Percentiles rank a stretch among this genome's conserved stretches.
Conservation (phyloP, 495 filamentous ascomycete species). For the Apodospora peruviana region DNA sequence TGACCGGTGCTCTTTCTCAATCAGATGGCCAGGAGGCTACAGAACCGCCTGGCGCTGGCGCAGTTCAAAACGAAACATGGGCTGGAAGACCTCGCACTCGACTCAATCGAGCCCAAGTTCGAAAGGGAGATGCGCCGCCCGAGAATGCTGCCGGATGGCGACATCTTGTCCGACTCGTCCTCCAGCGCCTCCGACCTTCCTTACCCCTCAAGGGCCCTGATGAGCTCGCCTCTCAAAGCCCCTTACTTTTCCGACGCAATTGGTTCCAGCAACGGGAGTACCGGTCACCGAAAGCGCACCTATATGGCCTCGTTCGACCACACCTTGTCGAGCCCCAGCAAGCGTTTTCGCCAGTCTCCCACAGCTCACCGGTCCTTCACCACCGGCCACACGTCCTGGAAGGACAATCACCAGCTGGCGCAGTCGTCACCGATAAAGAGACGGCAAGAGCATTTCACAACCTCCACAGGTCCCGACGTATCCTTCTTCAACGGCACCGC, state of each 20-base stretch:
- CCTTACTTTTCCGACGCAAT: conserved; percentile 67
- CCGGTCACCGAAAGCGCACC: conserved; percentile 51
- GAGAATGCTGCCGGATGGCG: conserved; percentile 53
- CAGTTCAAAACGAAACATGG: conserved; percentile 95
- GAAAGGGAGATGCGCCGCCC: conserved; percentile 68
- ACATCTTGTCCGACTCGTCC: conserved; percentile 72
- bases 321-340: conserved; percentile 45
- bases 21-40: conserved; percentile 84
- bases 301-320: conserved; percentile 48
- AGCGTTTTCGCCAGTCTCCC: conserved; percentile 67
- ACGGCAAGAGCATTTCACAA: conserved; percentile 59
- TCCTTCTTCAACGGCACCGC: conserved; percentile 61
- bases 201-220: conserved; percentile 45
- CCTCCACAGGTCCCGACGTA: conserved; percentile 53
- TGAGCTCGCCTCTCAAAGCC: conserved; percentile 60
- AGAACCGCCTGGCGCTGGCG: conserved; percentile 89
- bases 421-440: conserved; percentile 77
- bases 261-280: conserved; percentile 49
- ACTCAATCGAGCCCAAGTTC: conserved; percentile 65
- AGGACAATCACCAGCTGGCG: conserved; percentile 62
- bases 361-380: conserved; percentile 52
- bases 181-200: conserved; percentile 62
- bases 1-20: conserved; percentile 6
- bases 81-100: conserved; percentile 70
- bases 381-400: conserved; percentile 60